Evolutionary conservation across 176 grass and related monocot genomes (phyloP).

Genomic region (Triticum dicoccoides): DNA sequence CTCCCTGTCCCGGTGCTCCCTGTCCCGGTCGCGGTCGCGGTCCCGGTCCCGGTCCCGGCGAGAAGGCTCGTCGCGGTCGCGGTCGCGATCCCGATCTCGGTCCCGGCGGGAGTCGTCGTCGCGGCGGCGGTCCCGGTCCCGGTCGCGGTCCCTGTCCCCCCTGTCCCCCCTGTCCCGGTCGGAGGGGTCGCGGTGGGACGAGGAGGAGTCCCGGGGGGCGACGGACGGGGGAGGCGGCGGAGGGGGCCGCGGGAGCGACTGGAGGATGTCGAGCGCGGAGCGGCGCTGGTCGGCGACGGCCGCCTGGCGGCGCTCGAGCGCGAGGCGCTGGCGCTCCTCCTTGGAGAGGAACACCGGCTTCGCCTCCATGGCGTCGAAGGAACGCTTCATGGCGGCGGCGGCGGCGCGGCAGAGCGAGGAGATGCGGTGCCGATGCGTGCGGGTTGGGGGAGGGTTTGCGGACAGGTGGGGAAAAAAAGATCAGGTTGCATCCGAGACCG

Average conservation of each 20-base stretch:
- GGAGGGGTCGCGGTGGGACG: slow-evolving; percentile 28
- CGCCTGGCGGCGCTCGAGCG: slow-evolving; percentile 76
- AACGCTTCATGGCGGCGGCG: slow-evolving; percentile 71
- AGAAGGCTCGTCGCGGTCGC: slow-evolving; percentile 43
- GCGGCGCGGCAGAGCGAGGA: not conserved
- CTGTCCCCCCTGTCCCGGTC: slow-evolving; percentile 33
- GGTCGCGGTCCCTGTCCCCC: slow-evolving; percentile 24
- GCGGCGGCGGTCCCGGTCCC: slow-evolving; percentile 36
- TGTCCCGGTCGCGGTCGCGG: slow-evolving; percentile 47
- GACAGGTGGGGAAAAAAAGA: not conserved
- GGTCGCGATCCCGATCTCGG: slow-evolving; percentile 59
- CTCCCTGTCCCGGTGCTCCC: slow-evolving; percentile 63
- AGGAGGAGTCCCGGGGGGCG: slow-evolving; percentile 22
- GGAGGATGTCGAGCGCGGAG: slow-evolving; percentile 49
- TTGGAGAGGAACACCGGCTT: slow-evolving; percentile 77
- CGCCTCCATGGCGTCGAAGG: slow-evolving; percentile 40
- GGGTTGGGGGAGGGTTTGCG: not conserved
- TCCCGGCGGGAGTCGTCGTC: slow-evolving; percentile 55
- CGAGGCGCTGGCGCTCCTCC: slow-evolving; percentile 69
- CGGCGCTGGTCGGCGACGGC: slow-evolving; percentile 80
- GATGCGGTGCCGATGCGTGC: slow-evolving; percentile 11
- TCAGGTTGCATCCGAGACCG: not conserved
- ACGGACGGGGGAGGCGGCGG: slow-evolving; percentile 24
- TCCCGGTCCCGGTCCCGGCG: slow-evolving; percentile 48
- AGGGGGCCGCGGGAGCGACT: slow-evolving; percentile 38